Conservation (phyloP, 1,284 basidiomycete genomes). For the Cryptococcus sp. region DNA sequence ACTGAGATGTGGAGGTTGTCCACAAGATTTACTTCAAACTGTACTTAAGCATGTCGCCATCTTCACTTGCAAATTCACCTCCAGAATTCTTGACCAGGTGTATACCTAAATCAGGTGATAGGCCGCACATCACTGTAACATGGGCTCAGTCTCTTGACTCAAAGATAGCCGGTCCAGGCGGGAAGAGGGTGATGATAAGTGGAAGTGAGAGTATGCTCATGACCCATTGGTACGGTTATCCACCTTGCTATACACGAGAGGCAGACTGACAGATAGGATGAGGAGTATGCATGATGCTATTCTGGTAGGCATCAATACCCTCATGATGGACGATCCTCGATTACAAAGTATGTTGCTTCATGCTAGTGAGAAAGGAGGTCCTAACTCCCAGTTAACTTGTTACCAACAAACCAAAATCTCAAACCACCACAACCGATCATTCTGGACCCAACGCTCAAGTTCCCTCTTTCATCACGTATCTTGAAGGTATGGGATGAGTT, state of each 20-base stretch:
- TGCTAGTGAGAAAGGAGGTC: neutral
- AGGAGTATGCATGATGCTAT: slow-evolving; percentile 88
- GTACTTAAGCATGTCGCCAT: neutral
- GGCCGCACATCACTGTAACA: slow-evolving; percentile 65
- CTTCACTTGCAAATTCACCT: slow-evolving; percentile 1
- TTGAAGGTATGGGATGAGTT: slow-evolving; percentile 48
- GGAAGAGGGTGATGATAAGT: slow-evolving; percentile 74
- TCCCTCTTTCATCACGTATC: slow-evolving; percentile 66
- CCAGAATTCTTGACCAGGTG: slow-evolving; percentile 17
- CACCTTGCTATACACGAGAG: neutral
- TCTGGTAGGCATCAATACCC: slow-evolving; percentile 83
- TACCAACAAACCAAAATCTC: slow-evolving; percentile 25
- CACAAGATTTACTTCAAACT: neutral
- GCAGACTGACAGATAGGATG: slow-evolving; percentile 55
- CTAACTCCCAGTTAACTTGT: slow-evolving; percentile 28
- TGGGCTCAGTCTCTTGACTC: slow-evolving; percentile 94
- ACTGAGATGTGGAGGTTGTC: neutral
- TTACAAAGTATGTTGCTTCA: slow-evolving; percentile 67
- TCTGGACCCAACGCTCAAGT: slow-evolving; percentile 70
- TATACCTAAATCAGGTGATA: slow-evolving; percentile 5
- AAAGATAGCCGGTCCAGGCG: slow-evolving; percentile 75
- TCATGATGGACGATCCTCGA: slow-evolving; percentile 87
- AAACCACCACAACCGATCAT: slow-evolving; percentile 75
- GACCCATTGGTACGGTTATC: slow-evolving; percentile 73
- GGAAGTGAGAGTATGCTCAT: slow-evolving; percentile 84